phyloP scores from a whole-genome alignment of 768 basidiomycete genomes.

The Tricholoma terreum region DNA sequence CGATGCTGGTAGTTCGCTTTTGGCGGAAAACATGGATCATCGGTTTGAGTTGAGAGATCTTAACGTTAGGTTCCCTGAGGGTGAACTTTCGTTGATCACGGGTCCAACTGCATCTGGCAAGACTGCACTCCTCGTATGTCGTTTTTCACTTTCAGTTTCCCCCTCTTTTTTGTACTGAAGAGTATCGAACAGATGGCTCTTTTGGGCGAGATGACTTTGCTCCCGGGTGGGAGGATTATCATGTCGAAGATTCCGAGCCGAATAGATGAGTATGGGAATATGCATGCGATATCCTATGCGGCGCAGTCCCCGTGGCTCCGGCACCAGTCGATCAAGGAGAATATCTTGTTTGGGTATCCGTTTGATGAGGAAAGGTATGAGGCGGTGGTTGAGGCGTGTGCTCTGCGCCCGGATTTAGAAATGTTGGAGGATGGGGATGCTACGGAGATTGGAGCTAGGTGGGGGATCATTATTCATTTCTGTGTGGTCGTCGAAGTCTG shows the following conservation, averaged over 20 bases:
- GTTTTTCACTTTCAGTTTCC: neutral
- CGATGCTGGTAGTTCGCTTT: slow-evolving; percentile 19
- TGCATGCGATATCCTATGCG: slow-evolving; percentile 67
- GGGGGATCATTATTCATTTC: slow-evolving; percentile 10
- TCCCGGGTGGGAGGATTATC: slow-evolving; percentile 49
- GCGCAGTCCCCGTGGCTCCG: slow-evolving; percentile 71
- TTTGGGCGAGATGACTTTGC: slow-evolving; percentile 66
- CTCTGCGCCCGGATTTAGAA: slow-evolving; percentile 74
- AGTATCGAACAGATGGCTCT: slow-evolving; percentile 53
- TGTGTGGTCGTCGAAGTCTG: neutral
- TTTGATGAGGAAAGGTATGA: slow-evolving; percentile 73
- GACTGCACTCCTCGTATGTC: slow-evolving; percentile 66
- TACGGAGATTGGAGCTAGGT: slow-evolving; percentile 80
- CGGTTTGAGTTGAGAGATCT: slow-evolving; percentile 70
- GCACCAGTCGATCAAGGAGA: slow-evolving; percentile 73
- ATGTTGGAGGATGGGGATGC: slow-evolving; percentile 83
- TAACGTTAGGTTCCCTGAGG: slow-evolving; percentile 66
- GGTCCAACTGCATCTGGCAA: slow-evolving; percentile 84
- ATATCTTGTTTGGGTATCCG: slow-evolving; percentile 77
- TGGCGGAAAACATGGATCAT: slow-evolving; percentile 35
- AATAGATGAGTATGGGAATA: slow-evolving; percentile 58
- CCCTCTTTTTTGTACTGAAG: neutral
- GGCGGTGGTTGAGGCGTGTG: slow-evolving; percentile 80
- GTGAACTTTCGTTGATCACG: slow-evolving; percentile 66
- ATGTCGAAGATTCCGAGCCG: slow-evolving; percentile 63